Conservation (phyloP, 768 basidiomycete genomes). For the Lactarius deliciosus region DNA sequence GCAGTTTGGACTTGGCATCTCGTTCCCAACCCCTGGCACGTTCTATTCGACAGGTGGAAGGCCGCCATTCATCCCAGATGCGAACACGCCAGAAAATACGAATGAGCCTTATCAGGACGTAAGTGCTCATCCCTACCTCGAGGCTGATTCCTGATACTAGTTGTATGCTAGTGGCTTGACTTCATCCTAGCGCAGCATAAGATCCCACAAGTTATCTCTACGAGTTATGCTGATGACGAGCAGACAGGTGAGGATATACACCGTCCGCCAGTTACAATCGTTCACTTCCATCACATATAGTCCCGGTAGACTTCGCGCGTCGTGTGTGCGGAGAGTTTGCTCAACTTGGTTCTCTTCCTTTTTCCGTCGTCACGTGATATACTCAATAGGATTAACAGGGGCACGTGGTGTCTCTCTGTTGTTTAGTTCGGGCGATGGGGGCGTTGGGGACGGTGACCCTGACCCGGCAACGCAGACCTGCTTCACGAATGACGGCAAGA, state of each 20-base stretch:
- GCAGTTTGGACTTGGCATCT: constrained; percentile 65
- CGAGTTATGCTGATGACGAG: constrained; percentile 72
- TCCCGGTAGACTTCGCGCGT: constrained; percentile 56
- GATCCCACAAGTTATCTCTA: constrained; percentile 62
- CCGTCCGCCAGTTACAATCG: constrained; percentile 39
- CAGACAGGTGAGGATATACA: constrained; percentile 49
- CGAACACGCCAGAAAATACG: constrained; percentile 38
- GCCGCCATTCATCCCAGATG: constrained; percentile 58
- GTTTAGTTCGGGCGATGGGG: constrained; percentile 70
- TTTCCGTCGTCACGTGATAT: background rate
- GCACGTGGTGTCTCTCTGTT: constrained; percentile 64
- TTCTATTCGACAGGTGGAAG: constrained; percentile 63
- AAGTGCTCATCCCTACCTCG: constrained; percentile 24
- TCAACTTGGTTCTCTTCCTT: constrained; percentile 48
- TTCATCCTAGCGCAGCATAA: constrained; percentile 48
- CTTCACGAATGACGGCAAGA: constrained; percentile 56
- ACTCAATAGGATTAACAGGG: constrained; percentile 38
- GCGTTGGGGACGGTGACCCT: constrained; percentile 62
- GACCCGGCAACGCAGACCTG: constrained; percentile 57
- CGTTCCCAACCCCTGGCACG: constrained; percentile 57
- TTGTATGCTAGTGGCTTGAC: constrained; percentile 55
- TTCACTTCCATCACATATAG: constrained; percentile 35
- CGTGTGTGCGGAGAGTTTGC: constrained; percentile 62
- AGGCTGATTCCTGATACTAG: background rate
- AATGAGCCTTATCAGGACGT: constrained; percentile 53